Conservation (phyloP, 1,284 basidiomycete species). For the Kalmanozyma brasiliensis region DNA sequence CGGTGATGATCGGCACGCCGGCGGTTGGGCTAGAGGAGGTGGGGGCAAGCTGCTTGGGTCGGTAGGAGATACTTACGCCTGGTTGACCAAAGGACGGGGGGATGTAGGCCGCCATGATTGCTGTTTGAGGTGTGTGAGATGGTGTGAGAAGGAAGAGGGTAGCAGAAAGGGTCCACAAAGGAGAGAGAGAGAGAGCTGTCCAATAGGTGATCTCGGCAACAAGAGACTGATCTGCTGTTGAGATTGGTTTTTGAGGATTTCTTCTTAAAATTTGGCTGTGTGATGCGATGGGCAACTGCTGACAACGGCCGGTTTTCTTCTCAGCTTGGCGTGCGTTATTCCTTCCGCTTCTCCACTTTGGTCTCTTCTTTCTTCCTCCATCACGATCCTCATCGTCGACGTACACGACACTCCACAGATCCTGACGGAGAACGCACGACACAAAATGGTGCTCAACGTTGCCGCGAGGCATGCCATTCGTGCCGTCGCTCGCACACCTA, state of each 20-base stretch:
- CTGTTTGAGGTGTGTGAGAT: not conserved
- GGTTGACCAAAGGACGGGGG: conserved; percentile 49
- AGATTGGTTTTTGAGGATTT: conserved; percentile 2
- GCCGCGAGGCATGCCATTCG: conserved; percentile 30
- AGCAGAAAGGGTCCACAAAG: conserved; percentile 1
- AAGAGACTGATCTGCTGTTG: too few species aligned
- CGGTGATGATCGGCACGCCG: conserved; percentile 26
- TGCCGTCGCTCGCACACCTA: conserved; percentile 12
- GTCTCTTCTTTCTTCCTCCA: conserved; percentile 6
- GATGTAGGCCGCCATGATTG: conserved; percentile 25
- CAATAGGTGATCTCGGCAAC: too few species aligned
- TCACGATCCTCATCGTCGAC: conserved; percentile 1
- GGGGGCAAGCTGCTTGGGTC: conserved; percentile 26
- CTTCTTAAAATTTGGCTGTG: conserved; percentile 5
- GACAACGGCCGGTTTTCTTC: conserved; percentile 1
- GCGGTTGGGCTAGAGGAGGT: not conserved
- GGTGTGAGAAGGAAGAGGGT: not conserved
- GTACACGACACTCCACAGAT: not conserved
- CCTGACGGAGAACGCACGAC: not conserved
- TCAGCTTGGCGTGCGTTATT: not conserved
- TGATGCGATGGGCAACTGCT: conserved; percentile 1
- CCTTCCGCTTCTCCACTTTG: conserved; percentile 7
- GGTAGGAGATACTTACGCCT: conserved; percentile 51
- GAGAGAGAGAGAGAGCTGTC: not conserved
- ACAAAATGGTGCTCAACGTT: conserved; percentile 29